A percentile compares a stretch with the other conserved stretches of the same genome.
Evolutionary conservation across 192 early-diverging fungal genomes (phyloP).

Genomic region (Entomortierella lignicola): DNA sequence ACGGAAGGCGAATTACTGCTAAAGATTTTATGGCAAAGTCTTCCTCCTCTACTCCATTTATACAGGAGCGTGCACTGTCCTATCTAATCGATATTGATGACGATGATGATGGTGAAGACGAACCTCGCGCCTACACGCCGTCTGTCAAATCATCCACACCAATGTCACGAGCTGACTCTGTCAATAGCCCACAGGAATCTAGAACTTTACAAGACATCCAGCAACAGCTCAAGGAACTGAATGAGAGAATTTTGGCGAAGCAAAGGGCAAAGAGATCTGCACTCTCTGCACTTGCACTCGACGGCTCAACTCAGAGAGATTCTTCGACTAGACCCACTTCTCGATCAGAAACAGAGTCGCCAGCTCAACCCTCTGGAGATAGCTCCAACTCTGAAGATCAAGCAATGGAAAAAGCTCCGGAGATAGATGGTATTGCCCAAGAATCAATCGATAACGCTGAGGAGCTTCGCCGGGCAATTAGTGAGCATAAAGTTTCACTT

Average conservation of each 20-base stretch:
- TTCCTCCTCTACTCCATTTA: constrained; percentile 16
- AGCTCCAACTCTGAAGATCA: not conserved
- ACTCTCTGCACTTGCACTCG: not conserved
- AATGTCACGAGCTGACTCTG: not conserved
- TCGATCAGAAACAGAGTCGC: not conserved
- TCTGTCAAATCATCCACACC: not conserved
- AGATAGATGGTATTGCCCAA: not conserved
- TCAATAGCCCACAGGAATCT: not conserved
- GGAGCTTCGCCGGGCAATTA: not conserved
- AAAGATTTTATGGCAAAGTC: constrained; percentile 25
- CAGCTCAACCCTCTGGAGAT: not conserved
- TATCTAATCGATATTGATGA: constrained; percentile 45
- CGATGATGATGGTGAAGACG: constrained; percentile 3
- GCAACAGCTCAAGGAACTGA: constrained; percentile 24
- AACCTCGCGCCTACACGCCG: not conserved
- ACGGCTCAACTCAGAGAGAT: not conserved
- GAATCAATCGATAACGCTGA: not conserved
- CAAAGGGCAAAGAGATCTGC: constrained; percentile 18
- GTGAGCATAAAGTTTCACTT: constrained; percentile 2
- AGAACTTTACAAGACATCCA: constrained; percentile 15
- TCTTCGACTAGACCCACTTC: not conserved
- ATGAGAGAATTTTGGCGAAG: constrained; percentile 19
- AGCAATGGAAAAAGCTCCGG: not conserved
- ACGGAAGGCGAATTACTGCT: constrained; percentile 24
- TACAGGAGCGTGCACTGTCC: constrained; percentile 14